Percentiles rank a stretch among this genome's conserved stretches.
Evolutionary conservation across 2,329 filamentous ascomycete species (phyloP).

Genomic region (Cadophora malorum): DNA sequence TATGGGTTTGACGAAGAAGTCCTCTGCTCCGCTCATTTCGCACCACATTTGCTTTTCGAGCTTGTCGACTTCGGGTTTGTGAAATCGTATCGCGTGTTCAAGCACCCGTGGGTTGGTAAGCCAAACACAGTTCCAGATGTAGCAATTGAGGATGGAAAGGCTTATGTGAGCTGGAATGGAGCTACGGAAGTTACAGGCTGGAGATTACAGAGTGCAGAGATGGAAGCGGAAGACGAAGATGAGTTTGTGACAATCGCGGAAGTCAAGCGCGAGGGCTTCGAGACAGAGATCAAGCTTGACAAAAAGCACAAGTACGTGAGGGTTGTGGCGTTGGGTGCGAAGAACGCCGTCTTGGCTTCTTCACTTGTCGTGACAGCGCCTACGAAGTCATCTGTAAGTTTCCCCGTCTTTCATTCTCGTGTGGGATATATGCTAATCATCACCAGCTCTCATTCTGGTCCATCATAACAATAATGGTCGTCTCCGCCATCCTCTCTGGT

Average conservation of each 20-base stretch:
- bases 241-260: conserved; percentile 28
- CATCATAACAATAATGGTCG: background rate
- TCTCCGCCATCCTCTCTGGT: conserved; percentile 7
- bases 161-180: conserved; percentile 47
- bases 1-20: conserved; percentile 49
- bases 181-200: conserved; percentile 44
- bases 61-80: conserved; percentile 31
- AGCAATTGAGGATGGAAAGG: conserved; percentile 33
- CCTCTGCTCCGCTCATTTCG: conserved; percentile 52
- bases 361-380: conserved; percentile 26
- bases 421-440: background rate
- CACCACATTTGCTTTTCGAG: conserved; percentile 41
- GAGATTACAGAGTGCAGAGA: conserved; percentile 27
- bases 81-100: conserved; percentile 42
- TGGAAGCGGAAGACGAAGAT: conserved; percentile 16
- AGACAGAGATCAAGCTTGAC: conserved; percentile 29
- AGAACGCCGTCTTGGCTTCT: conserved; percentile 23
- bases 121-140: conserved; percentile 39
- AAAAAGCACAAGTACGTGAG: conserved; percentile 24
- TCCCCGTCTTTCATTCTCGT: background rate
- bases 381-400: conserved; percentile 24
- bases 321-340: conserved; percentile 26
- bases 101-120: conserved; percentile 41
- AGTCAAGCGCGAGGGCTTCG: conserved; percentile 30
- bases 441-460: conserved; percentile 1